Evolutionary conservation across 2,329 filamentous ascomycete species (phyloP).

Genomic region (Penicillium crustosum): DNA sequence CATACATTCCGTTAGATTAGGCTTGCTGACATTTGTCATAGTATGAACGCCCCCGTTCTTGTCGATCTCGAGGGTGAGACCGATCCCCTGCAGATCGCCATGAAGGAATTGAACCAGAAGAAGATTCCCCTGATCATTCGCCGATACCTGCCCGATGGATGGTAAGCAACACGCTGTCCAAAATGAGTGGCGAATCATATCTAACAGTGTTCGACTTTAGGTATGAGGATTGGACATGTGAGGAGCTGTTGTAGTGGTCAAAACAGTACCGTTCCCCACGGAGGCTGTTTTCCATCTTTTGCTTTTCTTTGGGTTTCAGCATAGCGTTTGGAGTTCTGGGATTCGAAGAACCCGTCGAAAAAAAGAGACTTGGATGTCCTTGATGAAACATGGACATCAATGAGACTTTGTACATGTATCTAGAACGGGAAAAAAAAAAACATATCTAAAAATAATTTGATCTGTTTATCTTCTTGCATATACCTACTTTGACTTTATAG

Average conservation of each 20-base stretch:
- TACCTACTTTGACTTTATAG: not conserved
- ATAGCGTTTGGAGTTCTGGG: conserved; percentile 46
- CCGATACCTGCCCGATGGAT: conserved; percentile 94
- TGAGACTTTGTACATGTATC: conserved; percentile 22
- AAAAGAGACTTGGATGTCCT: conserved; percentile 19
- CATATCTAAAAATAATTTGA: conserved; percentile 19
- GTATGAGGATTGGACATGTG: conserved; percentile 99
- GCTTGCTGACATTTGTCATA: conserved; percentile 42
- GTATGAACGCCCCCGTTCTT: conserved; percentile 95
- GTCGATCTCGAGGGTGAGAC: conserved; percentile 98
- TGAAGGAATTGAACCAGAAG: conserved; percentile 97
- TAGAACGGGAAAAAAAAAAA: conserved; percentile 25
- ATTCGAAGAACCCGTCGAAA: conserved; percentile 25
- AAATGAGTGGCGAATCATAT: conserved; percentile 7
- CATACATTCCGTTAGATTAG: conserved; percentile 52
- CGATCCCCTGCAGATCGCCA: conserved; percentile 93
- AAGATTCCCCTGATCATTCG: conserved; percentile 96
- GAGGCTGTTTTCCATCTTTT: conserved; percentile 21
- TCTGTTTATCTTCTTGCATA: conserved; percentile 11
- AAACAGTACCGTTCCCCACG: conserved; percentile 16
- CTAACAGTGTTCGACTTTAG: conserved; percentile 45
- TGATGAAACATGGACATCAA: conserved; percentile 16
- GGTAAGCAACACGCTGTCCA: conserved; percentile 58
- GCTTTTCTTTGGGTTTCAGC: conserved; percentile 31
- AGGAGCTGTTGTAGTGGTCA: conserved; percentile 69